These are phyloP conservation scores for Zizania latifolia DNA, from an alignment of 176 grass and related monocot species.

Conservation along the genomic window DNA sequence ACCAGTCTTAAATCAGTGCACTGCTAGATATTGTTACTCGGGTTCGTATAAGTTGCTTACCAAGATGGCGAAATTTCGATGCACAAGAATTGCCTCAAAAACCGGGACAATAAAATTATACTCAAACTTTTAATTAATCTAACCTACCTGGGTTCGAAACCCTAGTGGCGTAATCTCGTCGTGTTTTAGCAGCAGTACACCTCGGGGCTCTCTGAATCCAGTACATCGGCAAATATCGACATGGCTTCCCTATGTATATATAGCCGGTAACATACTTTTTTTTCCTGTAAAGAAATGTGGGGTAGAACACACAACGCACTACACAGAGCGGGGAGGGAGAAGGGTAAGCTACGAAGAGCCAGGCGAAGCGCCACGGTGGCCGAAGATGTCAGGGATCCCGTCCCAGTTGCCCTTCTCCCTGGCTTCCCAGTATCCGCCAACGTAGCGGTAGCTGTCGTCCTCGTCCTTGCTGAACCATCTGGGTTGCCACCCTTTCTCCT, in stretches of 20 bases:
- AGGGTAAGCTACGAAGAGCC: conserved; percentile 26
- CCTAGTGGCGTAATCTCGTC: conserved; percentile 9
- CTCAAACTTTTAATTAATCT: background rate
- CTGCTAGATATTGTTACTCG: background rate
- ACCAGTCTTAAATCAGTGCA: too few relatives aligned
- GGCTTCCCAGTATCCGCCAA: conserved; percentile 96
- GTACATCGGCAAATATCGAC: conserved; percentile 16
- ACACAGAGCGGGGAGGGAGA: conserved; percentile 11
- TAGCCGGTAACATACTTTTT: conserved; percentile 3
- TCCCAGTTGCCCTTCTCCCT: conserved; percentile 68
- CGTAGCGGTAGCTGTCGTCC: conserved; percentile 65
- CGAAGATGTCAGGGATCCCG: conserved; percentile 70
- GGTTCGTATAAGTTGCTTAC: too few relatives aligned
- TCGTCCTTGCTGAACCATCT: conserved; percentile 90
- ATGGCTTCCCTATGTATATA: conserved; percentile 12
- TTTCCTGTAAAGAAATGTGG: conserved; percentile 12
- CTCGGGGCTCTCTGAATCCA: conserved; percentile 6
- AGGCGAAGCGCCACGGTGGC: conserved; percentile 36
- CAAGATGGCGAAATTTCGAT: background rate
- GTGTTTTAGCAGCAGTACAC: background rate
- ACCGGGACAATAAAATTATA: background rate
- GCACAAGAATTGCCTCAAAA: background rate
- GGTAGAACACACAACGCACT: background rate
- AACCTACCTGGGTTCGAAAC: background rate
- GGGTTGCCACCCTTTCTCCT: conserved; percentile 90